Base-by-base conservation (phyloP, 1,284 basidiomycete genomes). In the Athelia sp. region DNA sequence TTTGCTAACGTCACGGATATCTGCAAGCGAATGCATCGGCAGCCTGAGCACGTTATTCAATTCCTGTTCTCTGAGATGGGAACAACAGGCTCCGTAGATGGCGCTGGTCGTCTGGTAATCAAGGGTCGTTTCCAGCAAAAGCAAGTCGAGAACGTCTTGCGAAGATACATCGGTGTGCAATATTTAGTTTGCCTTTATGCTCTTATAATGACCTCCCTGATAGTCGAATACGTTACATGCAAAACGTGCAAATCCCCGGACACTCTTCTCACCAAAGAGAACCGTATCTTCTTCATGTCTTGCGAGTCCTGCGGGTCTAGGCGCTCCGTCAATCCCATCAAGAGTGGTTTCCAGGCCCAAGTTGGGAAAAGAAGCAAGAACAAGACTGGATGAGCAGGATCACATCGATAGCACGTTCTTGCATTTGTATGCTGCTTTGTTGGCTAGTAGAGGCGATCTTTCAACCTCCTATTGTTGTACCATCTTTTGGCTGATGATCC, bases 171-270 rank as follows among this genome's bases (percentile, higher is more conserved):
- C 62, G 89, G 94, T 93, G 64, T 56, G 86, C 71, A 24, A 14
- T 38, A n/a, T n/a, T 38, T 29, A 50, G 22, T 43, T 49, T 50
- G 48, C 36, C 3, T 46, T 23, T 9, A 17, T 47, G 34, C 45
- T 24, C 42, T 9, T 18, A 14, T 23, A 38, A n/a, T 53, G 32
- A 43, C 46, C 36, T 23, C 45, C 23, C 45, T 42, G 50, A 23
- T 54, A 95, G 95, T 96, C 59, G 96, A 99, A 74, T 99, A 99
- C 73, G 97, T 99, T 51, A 98, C 94, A 38, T 99, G 96, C 84
- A 97, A 98, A 74, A 99, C 96, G 35, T 99, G 96, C 82, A 98
- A 98, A 75, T 98, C 95, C 3, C 93, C 93, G 47, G 95, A 98
- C 67, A 99, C 96, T 4, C 81, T 96, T 18, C 81, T 99, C 44